Percentiles rank a stretch among this genome's conserved stretches.
Conservation (phyloP, 2,329 filamentous ascomycete genomes). For the Aspergillus texensis region DNA sequence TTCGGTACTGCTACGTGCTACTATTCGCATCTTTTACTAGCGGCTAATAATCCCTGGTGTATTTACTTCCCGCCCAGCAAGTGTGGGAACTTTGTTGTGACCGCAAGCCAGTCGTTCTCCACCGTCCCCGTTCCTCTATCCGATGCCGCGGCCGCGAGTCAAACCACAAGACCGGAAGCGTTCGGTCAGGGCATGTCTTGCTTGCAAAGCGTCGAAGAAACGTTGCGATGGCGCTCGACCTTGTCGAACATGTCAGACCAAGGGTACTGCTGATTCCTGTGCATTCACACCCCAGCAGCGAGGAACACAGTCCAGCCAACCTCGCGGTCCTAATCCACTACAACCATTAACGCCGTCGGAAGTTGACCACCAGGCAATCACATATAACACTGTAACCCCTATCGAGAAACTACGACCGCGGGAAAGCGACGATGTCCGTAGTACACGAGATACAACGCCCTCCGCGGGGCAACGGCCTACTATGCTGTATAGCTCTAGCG, state of each 20-base stretch:
- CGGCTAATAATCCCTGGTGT: neutral
- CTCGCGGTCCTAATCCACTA: neutral
- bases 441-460: slow-evolving; percentile 2
- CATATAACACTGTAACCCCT: neutral
- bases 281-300: slow-evolving; percentile 34
- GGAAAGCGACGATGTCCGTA: slow-evolving; percentile 2
- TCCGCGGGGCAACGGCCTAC: neutral
- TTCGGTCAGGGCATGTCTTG: slow-evolving; percentile 52
- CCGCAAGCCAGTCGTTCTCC: neutral
- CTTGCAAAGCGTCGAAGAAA: slow-evolving; percentile 55
- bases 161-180: slow-evolving; percentile 53
- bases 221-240: slow-evolving; percentile 54
- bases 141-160: slow-evolving; percentile 58
- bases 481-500: slow-evolving; percentile 5
- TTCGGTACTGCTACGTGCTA: neutral
- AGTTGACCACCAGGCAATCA: neutral
- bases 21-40: neutral
- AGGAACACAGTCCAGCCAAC: neutral
- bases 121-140: neutral
- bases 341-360: neutral
- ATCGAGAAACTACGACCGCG: neutral
- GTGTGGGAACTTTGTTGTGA: neutral
- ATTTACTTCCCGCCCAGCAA: neutral
- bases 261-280: slow-evolving; percentile 45
- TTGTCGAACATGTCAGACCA: slow-evolving; percentile 51